Evolutionary conservation across 805 yeast genomes (phyloP).

Genomic region (Wickerhamiella spandovensis): DNA sequence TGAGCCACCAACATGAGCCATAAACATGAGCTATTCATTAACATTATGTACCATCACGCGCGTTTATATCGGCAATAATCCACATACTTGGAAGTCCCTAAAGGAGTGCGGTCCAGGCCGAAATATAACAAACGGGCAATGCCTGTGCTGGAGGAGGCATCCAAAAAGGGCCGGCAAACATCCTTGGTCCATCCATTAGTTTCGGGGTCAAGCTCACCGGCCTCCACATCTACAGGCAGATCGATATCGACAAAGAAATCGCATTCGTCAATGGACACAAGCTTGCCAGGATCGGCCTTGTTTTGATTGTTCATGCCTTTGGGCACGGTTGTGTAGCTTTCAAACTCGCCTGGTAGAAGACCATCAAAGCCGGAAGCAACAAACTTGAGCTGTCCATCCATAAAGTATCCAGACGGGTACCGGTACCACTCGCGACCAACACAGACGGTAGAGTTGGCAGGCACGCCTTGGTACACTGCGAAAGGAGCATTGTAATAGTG

Average conservation of each 20-base stretch:
- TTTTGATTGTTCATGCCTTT: slow-evolving; percentile 64
- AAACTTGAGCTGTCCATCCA: slow-evolving; percentile 52
- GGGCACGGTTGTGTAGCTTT: slow-evolving; percentile 35
- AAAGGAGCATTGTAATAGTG: slow-evolving; percentile 66
- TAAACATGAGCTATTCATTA: not conserved
- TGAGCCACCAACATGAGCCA: no score
- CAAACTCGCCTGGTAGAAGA: slow-evolving; percentile 75
- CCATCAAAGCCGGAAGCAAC: slow-evolving; percentile 74
- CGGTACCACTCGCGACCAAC: slow-evolving; percentile 95
- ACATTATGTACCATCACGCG: slow-evolving; percentile 4
- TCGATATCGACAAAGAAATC: slow-evolving; percentile 58
- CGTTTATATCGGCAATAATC: slow-evolving; percentile 20
- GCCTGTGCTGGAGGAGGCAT: slow-evolving; percentile 16
- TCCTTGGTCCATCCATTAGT: slow-evolving; percentile 14
- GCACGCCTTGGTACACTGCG: slow-evolving; percentile 36
- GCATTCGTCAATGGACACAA: slow-evolving; percentile 39
- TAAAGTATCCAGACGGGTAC: slow-evolving; percentile 75
- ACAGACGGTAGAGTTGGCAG: slow-evolving; percentile 44
- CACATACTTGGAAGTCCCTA: slow-evolving; percentile 14
- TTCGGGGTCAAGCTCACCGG: slow-evolving; percentile 29
- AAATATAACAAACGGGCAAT: slow-evolving; percentile 18
- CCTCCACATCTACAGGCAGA: slow-evolving; percentile 32
- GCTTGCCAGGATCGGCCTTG: slow-evolving; percentile 44
- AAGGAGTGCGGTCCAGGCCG: slow-evolving; percentile 6
- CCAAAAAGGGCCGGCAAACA: slow-evolving; percentile 17